Conservation (phyloP, 2,329 filamentous ascomycete genomes). For the Curvularia verruculosa region DNA sequence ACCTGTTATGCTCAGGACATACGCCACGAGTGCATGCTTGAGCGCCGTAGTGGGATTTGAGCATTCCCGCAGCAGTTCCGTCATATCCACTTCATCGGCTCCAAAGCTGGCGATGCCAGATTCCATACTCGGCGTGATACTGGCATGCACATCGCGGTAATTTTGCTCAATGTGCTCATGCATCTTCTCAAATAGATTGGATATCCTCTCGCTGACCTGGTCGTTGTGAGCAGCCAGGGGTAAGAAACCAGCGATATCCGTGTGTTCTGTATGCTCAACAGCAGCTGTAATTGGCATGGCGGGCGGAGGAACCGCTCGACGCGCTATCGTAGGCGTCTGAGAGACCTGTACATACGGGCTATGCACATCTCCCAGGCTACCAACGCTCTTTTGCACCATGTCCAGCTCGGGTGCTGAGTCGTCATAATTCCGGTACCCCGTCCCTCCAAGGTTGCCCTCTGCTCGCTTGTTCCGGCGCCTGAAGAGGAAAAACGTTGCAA, state of each 20-base stretch:
- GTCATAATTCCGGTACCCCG: slow-evolving; percentile 22
- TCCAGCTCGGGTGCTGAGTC: slow-evolving; percentile 35
- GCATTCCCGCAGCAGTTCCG: slow-evolving; percentile 33
- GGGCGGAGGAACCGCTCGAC: not conserved
- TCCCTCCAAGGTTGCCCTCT: slow-evolving; percentile 7
- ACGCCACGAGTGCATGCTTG: slow-evolving; percentile 41
- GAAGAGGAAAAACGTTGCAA: slow-evolving; percentile 38
- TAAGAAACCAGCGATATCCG: slow-evolving; percentile 28
- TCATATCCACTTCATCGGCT: slow-evolving; percentile 27
- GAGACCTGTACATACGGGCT: slow-evolving; percentile 39
- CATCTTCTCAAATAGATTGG: slow-evolving; percentile 34
- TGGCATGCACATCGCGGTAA: slow-evolving; percentile 45
- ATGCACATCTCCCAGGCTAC: slow-evolving; percentile 16
- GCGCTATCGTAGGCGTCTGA: slow-evolving; percentile 26
- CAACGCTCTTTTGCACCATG: slow-evolving; percentile 30
- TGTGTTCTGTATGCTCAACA: slow-evolving; percentile 16
- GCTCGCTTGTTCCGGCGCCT: slow-evolving; percentile 28
- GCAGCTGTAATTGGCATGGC: slow-evolving; percentile 10
- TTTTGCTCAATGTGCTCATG: slow-evolving; percentile 40
- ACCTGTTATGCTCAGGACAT: slow-evolving; percentile 31
- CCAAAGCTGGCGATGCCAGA: slow-evolving; percentile 37
- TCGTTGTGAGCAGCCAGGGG: slow-evolving; percentile 33
- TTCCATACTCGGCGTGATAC: slow-evolving; percentile 43
- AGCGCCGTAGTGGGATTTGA: slow-evolving; percentile 36
- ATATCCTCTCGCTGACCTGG: slow-evolving; percentile 28